These are phyloP conservation scores for Calvatia gigantea DNA, from an alignment of 768 basidiomycete genomes.

Conservation along the genomic window DNA sequence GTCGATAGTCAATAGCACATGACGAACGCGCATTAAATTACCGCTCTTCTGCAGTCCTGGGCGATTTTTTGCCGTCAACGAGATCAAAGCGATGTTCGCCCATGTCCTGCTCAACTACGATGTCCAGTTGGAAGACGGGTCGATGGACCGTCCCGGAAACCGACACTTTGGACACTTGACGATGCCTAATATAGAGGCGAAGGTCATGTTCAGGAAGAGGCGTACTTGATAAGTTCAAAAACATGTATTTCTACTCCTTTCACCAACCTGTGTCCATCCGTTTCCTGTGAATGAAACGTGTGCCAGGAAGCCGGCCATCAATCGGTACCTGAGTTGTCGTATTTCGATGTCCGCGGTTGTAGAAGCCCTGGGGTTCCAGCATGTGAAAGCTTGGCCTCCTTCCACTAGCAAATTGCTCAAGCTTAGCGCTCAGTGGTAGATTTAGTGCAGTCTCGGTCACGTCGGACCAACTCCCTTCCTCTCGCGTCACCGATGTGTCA, in stretches of 20 bases:
- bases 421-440: no score
- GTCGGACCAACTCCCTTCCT: no score
- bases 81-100: conserved; percentile 38
- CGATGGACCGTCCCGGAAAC: conserved; percentile 4
- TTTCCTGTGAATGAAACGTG: no score
- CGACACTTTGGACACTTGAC: not conserved
- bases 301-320: no score
- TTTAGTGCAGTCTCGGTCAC: no score
- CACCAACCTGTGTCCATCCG: not conserved
- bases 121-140: conserved; percentile 19
- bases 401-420: no score
- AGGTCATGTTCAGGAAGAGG: conserved; percentile 15
- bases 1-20: not conserved
- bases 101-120: conserved; percentile 35
- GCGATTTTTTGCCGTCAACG: conserved; percentile 41
- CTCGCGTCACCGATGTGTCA: no score
- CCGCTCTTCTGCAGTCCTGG: conserved; percentile 26
- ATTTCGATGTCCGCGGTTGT: no score
- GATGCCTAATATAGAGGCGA: conserved; percentile 8
- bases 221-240: not conserved
- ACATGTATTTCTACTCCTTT: not conserved
- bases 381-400: no score
- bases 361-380: no score
- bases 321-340: no score
- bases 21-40: not conserved